Conservation (phyloP, 2,329 filamentous ascomycete genomes). For the Endocalyx cinctus region DNA sequence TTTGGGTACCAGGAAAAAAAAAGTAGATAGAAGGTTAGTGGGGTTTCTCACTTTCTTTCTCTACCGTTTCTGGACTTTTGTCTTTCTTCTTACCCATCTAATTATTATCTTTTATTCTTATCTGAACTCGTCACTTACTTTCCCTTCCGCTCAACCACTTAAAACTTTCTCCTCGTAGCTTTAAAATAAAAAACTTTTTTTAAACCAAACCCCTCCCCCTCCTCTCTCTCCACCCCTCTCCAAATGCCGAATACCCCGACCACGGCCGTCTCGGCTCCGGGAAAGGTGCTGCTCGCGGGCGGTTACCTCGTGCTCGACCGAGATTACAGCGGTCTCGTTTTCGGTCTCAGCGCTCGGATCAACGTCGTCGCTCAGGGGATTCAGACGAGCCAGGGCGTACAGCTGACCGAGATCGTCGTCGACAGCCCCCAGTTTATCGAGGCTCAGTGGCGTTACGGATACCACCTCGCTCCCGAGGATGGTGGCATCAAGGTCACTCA, state of each 20-base stretch:
- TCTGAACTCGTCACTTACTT: neutral
- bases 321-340: constrained; percentile 71
- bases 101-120: constrained; percentile 1
- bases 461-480: constrained; percentile 62
- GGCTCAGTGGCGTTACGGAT: constrained; percentile 84
- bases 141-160: neutral
- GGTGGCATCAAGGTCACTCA: constrained; percentile 82
- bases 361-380: constrained; percentile 58
- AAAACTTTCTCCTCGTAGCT: neutral
- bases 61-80: too few relatives aligned
- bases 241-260: constrained; percentile 28
- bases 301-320: constrained; percentile 94
- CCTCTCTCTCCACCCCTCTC: too few relatives aligned
- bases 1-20: too few relatives aligned
- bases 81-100: constrained; percentile 1
- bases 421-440: constrained; percentile 86
- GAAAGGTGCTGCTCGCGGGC: constrained; percentile 91
- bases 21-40: too few relatives aligned
- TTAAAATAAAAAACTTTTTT: too few relatives aligned
- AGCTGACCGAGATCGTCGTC: constrained; percentile 72
- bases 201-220: too few relatives aligned
- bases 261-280: constrained; percentile 84
- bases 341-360: constrained; percentile 64
- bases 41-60: too few relatives aligned
- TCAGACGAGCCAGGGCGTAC: constrained; percentile 57